These are phyloP conservation scores for Penicillium diatomitis DNA, from an alignment of 495 filamentous ascomycete genomes.

Conservation along the genomic window DNA sequence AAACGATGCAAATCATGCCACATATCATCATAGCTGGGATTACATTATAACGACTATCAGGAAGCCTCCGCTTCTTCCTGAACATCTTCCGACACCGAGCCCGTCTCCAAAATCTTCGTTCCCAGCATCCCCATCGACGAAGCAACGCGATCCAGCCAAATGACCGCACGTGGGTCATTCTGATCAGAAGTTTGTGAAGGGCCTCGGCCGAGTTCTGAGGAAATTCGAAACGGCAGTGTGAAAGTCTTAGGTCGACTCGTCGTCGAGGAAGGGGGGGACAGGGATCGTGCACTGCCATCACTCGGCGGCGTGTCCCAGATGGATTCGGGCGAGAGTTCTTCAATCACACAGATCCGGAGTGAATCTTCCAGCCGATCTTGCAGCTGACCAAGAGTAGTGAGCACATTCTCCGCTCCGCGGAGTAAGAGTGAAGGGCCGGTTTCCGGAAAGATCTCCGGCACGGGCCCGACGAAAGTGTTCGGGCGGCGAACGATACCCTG, in stretches of 20 bases:
- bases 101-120: constrained; percentile 4
- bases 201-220: constrained; percentile 21
- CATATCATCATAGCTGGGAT: too few relatives aligned
- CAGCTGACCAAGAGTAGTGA: constrained; percentile 10
- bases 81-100: background rate
- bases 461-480: constrained; percentile 15
- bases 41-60: too few relatives aligned
- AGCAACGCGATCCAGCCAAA: constrained; percentile 30
- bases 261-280: background rate
- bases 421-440: constrained; percentile 21
- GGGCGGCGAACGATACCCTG: constrained; percentile 18
- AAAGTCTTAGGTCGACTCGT: background rate
- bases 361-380: constrained; percentile 5
- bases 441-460: constrained; percentile 18
- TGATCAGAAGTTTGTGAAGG: constrained; percentile 15
- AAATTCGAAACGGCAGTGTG: constrained; percentile 18
- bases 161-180: constrained; percentile 15
- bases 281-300: constrained; percentile 5
- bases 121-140: constrained; percentile 31
- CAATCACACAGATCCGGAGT: constrained; percentile 8
- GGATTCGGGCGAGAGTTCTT: constrained; percentile 11
- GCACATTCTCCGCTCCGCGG: constrained; percentile 17
- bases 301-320: constrained; percentile 1
- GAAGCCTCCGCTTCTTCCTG: background rate
- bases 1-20: too few relatives aligned